Evolutionary conservation across 768 basidiomycete genomes (phyloP), one percentile per base, ranked within the genome.

Genomic region (Ephemerocybe angulata): DNA sequence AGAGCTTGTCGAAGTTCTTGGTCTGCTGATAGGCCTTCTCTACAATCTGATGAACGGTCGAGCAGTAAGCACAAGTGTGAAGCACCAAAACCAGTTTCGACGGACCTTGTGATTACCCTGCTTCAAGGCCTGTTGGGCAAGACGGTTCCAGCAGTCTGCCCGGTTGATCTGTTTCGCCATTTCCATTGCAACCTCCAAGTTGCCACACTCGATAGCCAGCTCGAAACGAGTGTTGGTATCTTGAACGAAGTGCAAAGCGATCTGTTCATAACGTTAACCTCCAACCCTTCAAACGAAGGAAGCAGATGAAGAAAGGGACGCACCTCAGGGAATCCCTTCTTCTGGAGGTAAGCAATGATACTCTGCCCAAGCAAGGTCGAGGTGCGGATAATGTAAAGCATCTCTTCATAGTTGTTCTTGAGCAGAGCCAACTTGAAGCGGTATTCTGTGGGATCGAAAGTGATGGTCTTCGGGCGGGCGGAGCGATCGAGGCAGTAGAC

Each of bases 261-360:
- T 97, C 92, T 94, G 54, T 6, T 29, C n/a, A n/a, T n/a, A n/a
- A n/a, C n/a, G n/a, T n/a, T n/a, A n/a, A n/a, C n/a, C n/a, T n/a
- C n/a, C n/a, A n/a, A n/a, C n/a, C n/a, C n/a, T n/a, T n/a, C n/a
- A n/a, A n/a, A n/a, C n/a, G 29, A 42, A 37, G 15, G 21, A 11
- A 19, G 10, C 15, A 7, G 35, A 50, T 28, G n/a, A 48, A 15
- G 50, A 11, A 48, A 40, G 11, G 28, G 4, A 4, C 4, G 61
- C 58, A 90, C 92, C 83, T 99, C 97, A 3, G 97, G 97, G 79
- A 95, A 98, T 2, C 94, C 96, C 67, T 98, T 99, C 76, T 98
- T 92, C 63, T 98, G 97, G 57, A 99, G 70, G 67, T 98, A 99
- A 3, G 87, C 90, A 56, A 99, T 98, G 65, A 99, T 98, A 65